Percentiles rank a stretch among this genome's conserved stretches.
These are phyloP conservation scores for Linnemannia exigua DNA, from an alignment of 192 early-diverging fungal genomes.

Conservation along the genomic window DNA sequence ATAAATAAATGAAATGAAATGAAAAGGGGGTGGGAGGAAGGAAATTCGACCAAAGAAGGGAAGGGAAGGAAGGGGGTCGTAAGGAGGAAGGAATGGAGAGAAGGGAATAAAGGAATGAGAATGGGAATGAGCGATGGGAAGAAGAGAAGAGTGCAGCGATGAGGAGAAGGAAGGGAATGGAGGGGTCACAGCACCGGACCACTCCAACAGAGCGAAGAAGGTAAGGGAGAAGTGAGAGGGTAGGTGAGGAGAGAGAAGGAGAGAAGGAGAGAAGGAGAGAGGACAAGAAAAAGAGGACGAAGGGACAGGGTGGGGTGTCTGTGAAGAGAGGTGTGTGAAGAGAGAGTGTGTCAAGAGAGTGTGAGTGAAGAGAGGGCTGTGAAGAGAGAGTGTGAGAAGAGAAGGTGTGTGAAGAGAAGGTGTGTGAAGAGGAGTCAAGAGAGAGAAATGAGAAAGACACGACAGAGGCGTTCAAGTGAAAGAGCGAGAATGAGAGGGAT, in stretches of 20 bases:
- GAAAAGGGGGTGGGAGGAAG: slow-evolving; percentile 1
- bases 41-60: slow-evolving; percentile 8
- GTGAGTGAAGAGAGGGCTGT: background rate
- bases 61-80: background rate
- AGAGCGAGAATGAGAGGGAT: background rate
- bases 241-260: background rate
- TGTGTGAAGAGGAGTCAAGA: background rate
- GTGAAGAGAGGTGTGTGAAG: background rate
- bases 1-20: background rate
- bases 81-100: background rate
- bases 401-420: background rate
- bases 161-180: slow-evolving; percentile 2
- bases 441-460: background rate
- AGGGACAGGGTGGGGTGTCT: too few relatives aligned
- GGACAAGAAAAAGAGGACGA: background rate
- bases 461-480: background rate
- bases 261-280: background rate
- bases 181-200: background rate
- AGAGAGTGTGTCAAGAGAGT: background rate
- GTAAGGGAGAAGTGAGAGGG: background rate
- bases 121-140: background rate
- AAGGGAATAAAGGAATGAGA: slow-evolving; percentile 9
- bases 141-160: background rate
- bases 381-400: background rate
- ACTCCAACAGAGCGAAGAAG: background rate